Base-by-base conservation (phyloP, 306 rosid species). In the Astragalus glycyphyllos region DNA sequence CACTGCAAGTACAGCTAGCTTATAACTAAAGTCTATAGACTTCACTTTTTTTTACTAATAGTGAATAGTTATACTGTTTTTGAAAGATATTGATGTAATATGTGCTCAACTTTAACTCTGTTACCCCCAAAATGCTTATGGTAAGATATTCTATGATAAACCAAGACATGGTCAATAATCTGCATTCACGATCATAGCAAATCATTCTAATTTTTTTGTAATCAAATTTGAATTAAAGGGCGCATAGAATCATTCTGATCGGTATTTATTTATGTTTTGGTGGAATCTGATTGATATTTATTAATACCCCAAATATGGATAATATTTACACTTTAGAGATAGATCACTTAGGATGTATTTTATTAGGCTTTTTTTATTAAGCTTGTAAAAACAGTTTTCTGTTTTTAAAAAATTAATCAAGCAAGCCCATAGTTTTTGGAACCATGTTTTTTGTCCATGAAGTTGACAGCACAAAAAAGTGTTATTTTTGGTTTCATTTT, bases 271-370 rank as follows among this genome's bases (percentile, higher is more conserved):
- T 23, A 1, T 23, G 1, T 23, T 23, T 1, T 23, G 29, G 2
- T 1, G 1, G 2, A 1, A 23, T 23, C 29, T 23, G 29, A 23
- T 23, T 23, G 29, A 2, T 44, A 31, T 41, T 40, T 41, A 23
- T 11, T 35, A 20, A 63, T 16, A 23, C 4, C 10, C 51, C 62
- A 35, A 55, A 7, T 11, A 64, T 57, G 15, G 5, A 48, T 71
- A 42, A 48, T 35, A 49, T 70, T 78, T 65, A 40, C 37, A 65
- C 58, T 58, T 29, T 6, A 58, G 56, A 48, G 49, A 16, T 54
- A 2, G 23, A 20, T 20, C 23, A 20, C 54, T 57, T 38, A 14
- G n/a, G n/a, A n/a, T n/a, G n/a, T n/a, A n/a, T n/a, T n/a, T n/a
- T n/a, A n/a, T n/a, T n/a, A n/a, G n/a, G n/a, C n/a, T n/a, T n/a